These are phyloP conservation scores for Penicillium freii DNA, from an alignment of 2,329 filamentous ascomycete species.

Conservation along the genomic window DNA sequence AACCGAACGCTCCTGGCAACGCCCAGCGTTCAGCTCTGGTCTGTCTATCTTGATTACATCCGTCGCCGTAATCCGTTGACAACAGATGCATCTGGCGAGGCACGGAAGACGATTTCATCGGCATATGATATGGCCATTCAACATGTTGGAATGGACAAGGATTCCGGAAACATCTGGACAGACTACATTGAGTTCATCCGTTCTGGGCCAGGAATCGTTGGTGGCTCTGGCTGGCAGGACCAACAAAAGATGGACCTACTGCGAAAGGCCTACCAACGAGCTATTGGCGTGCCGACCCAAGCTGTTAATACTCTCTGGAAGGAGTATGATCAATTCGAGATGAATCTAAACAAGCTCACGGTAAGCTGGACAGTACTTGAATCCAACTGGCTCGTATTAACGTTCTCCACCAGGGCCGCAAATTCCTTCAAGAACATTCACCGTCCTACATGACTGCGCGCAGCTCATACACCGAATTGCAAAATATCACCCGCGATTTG, in stretches of 20 bases:
- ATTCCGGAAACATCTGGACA: constrained; percentile 84
- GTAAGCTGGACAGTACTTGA: constrained; percentile 45
- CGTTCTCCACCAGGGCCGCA: constrained; percentile 65
- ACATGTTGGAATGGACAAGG: constrained; percentile 86
- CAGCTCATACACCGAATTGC: constrained; percentile 83
- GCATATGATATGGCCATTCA: constrained; percentile 91
- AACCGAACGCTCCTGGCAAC: constrained; percentile 73
- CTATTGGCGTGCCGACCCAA: constrained; percentile 80
- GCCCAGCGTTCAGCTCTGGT: constrained; percentile 84
- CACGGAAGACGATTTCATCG: constrained; percentile 74
- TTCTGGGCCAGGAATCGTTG: constrained; percentile 78
- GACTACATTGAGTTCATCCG: constrained; percentile 95
- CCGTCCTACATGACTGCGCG: constrained; percentile 95
- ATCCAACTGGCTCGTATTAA: constrained; percentile 6
- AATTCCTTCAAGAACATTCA: constrained; percentile 90
- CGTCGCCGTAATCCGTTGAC: constrained; percentile 85
- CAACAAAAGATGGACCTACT: constrained; percentile 96
- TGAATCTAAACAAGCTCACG: constrained; percentile 86
- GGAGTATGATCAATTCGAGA: constrained; percentile 96
- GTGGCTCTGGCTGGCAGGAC: constrained; percentile 89
- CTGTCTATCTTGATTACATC: constrained; percentile 91
- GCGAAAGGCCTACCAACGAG: constrained; percentile 87
- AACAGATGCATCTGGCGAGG: constrained; percentile 71
- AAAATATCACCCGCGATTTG: constrained; percentile 78
- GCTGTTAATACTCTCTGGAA: constrained; percentile 87